Conservation (phyloP, 1,284 basidiomycete genomes). For the Thecaphora frezii region DNA sequence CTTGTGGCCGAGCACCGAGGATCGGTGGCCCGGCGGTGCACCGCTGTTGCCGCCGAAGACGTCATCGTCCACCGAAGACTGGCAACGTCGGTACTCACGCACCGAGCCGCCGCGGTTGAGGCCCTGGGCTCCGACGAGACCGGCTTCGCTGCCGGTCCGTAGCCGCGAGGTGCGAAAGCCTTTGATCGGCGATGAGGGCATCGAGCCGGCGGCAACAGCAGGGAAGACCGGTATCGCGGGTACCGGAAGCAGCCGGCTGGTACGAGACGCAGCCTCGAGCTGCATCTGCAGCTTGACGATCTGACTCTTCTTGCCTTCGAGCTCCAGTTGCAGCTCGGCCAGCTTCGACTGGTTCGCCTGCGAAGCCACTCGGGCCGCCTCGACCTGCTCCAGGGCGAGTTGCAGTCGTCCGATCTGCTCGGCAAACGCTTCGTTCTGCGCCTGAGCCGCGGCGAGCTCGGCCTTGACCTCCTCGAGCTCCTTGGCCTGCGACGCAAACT, state of each 20-base stretch:
- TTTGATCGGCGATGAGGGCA: slow-evolving; percentile 20
- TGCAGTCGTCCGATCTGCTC: not conserved
- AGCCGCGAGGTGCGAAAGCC: slow-evolving; percentile 13
- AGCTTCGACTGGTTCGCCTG: not conserved
- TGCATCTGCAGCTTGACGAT: slow-evolving; percentile 20
- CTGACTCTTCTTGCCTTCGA: slow-evolving; percentile 9
- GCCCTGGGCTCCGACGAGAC: not conserved
- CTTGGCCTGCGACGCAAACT: not conserved
- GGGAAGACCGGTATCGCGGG: not conserved
- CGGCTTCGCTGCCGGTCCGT: not conserved
- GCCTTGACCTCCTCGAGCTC: slow-evolving; percentile 1
- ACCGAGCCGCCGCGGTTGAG: slow-evolving; percentile 38
- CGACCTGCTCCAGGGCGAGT: not conserved
- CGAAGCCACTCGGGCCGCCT: no score
- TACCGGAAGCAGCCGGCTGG: slow-evolving; percentile 16
- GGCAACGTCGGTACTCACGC: slow-evolving; percentile 42
- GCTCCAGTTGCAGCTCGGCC: slow-evolving; percentile 10
- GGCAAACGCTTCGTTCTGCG: not conserved
- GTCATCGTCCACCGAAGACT: not conserved
- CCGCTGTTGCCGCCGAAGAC: slow-evolving; percentile 5
- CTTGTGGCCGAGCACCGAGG: slow-evolving; percentile 10
- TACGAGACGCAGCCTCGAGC: slow-evolving; percentile 8
- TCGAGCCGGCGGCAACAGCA: slow-evolving; percentile 4
- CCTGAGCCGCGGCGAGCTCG: not conserved
- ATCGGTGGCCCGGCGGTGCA: slow-evolving; percentile 7